Evolutionary conservation across 495 filamentous ascomycete genomes (phyloP).

Genomic region (Poronia punctata): DNA sequence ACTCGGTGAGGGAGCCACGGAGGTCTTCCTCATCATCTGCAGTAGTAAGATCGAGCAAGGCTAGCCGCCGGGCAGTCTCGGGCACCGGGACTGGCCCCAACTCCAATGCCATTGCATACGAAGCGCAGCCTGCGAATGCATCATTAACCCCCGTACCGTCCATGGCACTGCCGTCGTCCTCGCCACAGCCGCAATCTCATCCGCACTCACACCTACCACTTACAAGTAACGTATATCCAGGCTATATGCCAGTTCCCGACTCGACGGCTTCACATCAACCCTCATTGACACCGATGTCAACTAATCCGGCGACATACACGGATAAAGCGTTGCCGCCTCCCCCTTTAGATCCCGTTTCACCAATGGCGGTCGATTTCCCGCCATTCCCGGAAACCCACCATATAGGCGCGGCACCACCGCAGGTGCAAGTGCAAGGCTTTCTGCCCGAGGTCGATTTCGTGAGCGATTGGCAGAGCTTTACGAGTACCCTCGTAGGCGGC

Average conservation of each 20-base stretch:
- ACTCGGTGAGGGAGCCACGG: constrained; percentile 13
- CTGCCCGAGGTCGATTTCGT: constrained; percentile 11
- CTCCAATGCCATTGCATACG: neutral
- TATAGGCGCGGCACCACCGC: neutral
- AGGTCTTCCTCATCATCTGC: constrained; percentile 24
- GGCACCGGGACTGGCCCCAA: too few relatives aligned
- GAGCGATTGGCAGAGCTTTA: constrained; percentile 25
- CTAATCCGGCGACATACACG: constrained; percentile 6
- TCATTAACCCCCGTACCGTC: constrained; percentile 4
- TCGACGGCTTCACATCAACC: neutral
- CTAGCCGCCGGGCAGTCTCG: constrained; percentile 15
- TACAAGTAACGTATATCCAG: constrained; percentile 16
- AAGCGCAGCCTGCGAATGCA: neutral
- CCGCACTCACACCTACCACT: constrained; percentile 3
- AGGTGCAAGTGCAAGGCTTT: constrained; percentile 6
- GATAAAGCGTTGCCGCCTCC: constrained; percentile 25
- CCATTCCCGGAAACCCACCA: constrained; percentile 6
- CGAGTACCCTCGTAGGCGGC: constrained; percentile 20
- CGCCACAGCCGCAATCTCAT: constrained; percentile 1
- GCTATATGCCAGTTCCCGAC: constrained; percentile 11
- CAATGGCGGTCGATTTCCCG: constrained; percentile 24
- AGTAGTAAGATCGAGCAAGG: constrained; percentile 9
- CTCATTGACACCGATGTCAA: constrained; percentile 4
- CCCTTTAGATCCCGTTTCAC: constrained; percentile 21
- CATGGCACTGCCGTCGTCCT: constrained; percentile 9